Percentiles rank a stretch among this genome's conserved stretches.
Conservation (phyloP, 139 green algal genomes). For the Limnomonas spitsbergensis region DNA sequence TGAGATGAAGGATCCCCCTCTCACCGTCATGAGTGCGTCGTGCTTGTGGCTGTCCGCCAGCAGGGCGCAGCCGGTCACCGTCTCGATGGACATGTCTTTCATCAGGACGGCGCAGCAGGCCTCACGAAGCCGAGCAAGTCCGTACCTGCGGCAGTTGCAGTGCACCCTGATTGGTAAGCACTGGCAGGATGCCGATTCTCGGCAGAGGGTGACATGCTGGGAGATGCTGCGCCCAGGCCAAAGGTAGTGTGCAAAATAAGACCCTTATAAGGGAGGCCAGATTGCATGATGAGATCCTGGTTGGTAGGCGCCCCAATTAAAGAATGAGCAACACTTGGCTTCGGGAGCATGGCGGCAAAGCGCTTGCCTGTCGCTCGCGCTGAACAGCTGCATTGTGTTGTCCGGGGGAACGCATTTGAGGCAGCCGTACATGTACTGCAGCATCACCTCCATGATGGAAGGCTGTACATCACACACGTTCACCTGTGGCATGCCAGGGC, state of each 20-base stretch:
- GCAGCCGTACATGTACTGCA: constrained; percentile 30
- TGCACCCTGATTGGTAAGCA: too few relatives aligned
- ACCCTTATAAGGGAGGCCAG: too few relatives aligned
- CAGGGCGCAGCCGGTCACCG: constrained; percentile 15
- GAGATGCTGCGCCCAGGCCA: too few relatives aligned
- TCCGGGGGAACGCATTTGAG: constrained; percentile 11
- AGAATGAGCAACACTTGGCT: too few relatives aligned
- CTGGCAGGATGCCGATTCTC: too few relatives aligned
- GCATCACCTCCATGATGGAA: constrained; percentile 23
- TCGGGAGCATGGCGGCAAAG: too few relatives aligned
- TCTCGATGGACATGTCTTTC: constrained; percentile 1
- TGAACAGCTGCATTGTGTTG: constrained; percentile 18
- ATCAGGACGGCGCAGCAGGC: constrained; percentile 17
- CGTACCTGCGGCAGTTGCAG: constrained; percentile 20
- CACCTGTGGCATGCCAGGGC: not conserved
- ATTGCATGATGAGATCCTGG: too few relatives aligned
- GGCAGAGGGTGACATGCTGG: too few relatives aligned
- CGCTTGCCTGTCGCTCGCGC: constrained; percentile 15
- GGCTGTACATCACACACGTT: constrained; percentile 18
- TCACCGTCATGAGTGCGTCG: constrained; percentile 20
- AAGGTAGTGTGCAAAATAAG: too few relatives aligned
- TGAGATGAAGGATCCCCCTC: not conserved
- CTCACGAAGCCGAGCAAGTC: constrained; percentile 6
- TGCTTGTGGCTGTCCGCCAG: constrained; percentile 20
- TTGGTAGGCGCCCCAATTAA: too few relatives aligned